Percentiles rank a stretch among this genome's conserved stretches.
Conservation (phyloP, 257 asterid species). For the Rhazya stricta region DNA sequence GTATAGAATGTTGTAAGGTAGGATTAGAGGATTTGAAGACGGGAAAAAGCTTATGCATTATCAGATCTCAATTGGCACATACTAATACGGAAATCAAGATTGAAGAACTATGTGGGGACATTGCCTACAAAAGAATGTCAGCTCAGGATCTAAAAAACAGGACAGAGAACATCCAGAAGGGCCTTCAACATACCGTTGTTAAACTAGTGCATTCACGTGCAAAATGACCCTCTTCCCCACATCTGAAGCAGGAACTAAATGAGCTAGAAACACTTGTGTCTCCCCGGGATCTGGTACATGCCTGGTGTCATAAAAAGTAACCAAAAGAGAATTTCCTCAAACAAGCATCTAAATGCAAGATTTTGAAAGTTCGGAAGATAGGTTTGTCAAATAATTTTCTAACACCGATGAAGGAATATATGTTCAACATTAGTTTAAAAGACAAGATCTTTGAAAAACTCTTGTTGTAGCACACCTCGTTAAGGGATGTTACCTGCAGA, state of each 20-base stretch:
- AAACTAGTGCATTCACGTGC: conserved; percentile 83
- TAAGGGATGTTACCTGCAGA: background rate
- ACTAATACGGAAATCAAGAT: background rate
- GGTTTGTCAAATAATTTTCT: background rate
- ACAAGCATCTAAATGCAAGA: background rate
- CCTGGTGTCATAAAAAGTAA: conserved; percentile 32
- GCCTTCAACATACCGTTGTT: conserved; percentile 34
- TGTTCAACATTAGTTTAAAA: background rate
- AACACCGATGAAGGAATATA: background rate
- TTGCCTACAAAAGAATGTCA: background rate
- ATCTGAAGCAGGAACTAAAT: conserved; percentile 58
- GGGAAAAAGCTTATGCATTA: background rate
- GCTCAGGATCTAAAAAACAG: background rate
- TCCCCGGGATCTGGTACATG: conserved; percentile 43
- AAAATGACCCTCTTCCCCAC: conserved; percentile 81
- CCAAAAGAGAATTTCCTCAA: background rate
- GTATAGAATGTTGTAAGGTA: background rate
- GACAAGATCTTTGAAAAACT: background rate
- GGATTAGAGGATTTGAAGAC: background rate
- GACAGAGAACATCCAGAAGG: background rate
- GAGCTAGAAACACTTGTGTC: conserved; percentile 31
- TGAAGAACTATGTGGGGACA: background rate
- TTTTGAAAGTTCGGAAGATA: background rate
- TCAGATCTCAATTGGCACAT: background rate
- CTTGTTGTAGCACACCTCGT: background rate